Evolutionary conservation across 2,329 filamentous ascomycete genomes (phyloP).

Genomic region (Fusarium annulatum): DNA sequence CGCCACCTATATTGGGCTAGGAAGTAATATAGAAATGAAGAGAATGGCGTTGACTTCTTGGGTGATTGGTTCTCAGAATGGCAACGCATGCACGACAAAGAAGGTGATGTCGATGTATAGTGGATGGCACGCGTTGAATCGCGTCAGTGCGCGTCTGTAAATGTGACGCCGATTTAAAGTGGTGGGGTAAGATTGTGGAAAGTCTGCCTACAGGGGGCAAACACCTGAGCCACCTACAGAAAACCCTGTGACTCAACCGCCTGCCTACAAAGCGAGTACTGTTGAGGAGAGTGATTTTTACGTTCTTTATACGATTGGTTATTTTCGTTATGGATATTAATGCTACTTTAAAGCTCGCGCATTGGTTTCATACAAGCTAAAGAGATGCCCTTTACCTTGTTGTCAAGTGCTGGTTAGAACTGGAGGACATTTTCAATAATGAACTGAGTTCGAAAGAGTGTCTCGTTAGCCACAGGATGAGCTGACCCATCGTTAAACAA

Average conservation of each 20-base stretch:
- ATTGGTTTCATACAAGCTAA: not conserved
- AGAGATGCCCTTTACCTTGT: not conserved
- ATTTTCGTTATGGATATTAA: not conserved
- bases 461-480: not conserved
- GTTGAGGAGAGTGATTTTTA: not conserved
- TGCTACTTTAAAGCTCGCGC: not conserved
- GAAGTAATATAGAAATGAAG: not conserved
- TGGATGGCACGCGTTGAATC: constrained; percentile 38
- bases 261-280: not conserved
- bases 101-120: not conserved
- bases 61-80: not conserved
- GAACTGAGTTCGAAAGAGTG: not conserved
- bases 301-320: not conserved
- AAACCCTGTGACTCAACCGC: not conserved
- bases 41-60: not conserved
- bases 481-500: not conserved
- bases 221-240: not conserved
- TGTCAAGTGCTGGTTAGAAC: not conserved
- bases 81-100: not conserved
- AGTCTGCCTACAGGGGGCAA: not conserved
- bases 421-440: not conserved
- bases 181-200: constrained; percentile 30
- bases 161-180: constrained; percentile 40
- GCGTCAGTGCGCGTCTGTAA: constrained; percentile 35
- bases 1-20: not conserved